Base-by-base conservation (phyloP, 129 eudicot genomes). In the Glebionis coronaria region DNA sequence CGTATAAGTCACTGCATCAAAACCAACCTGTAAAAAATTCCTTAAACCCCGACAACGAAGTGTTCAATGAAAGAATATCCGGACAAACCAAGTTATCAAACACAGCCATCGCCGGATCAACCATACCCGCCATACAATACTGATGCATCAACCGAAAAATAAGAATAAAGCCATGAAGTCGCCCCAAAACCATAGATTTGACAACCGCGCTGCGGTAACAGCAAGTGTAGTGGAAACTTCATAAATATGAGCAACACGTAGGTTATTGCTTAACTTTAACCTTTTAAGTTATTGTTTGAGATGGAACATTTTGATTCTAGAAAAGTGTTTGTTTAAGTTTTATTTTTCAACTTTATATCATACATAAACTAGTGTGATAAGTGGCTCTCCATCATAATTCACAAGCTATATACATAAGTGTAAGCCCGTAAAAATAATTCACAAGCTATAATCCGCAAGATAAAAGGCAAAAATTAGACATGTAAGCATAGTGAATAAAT, bases 31-130 rank as follows among this genome's bases (percentile, higher is more conserved):
- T 35, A 58, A 49, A 9, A 68, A 63, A 73, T 89, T 84, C 70
- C 54, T 74, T 75, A 70, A 77, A 82, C 53, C 97, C 97, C 12
- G 95, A 78, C 6, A 93, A 80, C 53, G 89, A 18, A 0, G 92
- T 93, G 72, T 93, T 93, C 81, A 84, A 93, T n/a, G 95, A 84
- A 53, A 93, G 90, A 63, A 63, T 82, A 57, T 86, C 97, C 0
- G 88, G 92, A 61, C 61, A 53, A 56, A 70, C 45, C 70, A 89
- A 51, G 3, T 63, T 51, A 12, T 82, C 64, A 55, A 93, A 88
- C 5, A 93, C 75, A 9, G 19, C 45, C 9, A 84, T 56, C 52
- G 95, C 92, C 21, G 12, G 61, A 73, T 73, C 63, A 23, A 79
- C 71, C 44, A 69, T 50, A 38, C 85, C 83, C 5, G 88, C 74